Evolutionary conservation across 1,139 yeast species (phyloP).

Genomic region (Maudiozyma humilis): DNA sequence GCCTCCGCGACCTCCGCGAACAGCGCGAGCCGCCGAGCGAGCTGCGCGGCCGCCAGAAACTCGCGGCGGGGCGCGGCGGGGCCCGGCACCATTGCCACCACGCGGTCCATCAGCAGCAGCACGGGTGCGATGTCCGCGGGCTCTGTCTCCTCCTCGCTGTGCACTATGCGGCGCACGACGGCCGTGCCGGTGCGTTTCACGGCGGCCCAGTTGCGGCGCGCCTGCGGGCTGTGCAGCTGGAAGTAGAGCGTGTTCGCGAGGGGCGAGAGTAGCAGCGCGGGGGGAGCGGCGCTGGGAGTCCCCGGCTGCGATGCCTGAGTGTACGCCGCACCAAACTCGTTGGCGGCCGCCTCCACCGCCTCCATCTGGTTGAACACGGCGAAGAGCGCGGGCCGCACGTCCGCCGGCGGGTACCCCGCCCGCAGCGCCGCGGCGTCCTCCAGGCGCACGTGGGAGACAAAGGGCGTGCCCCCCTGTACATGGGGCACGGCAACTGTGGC

Average conservation of each 20-base stretch:
- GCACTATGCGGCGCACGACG: constrained; percentile 13
- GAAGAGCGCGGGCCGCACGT: constrained; percentile 7
- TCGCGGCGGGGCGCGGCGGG: constrained; percentile 41
- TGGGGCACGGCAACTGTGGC: too few relatives aligned
- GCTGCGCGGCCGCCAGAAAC: constrained; percentile 35
- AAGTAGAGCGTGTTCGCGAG: constrained; percentile 51
- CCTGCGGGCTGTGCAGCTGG: constrained; percentile 35
- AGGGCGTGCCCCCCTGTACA: constrained; percentile 32
- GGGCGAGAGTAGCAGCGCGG: constrained; percentile 49
- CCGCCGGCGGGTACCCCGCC: too few relatives aligned
- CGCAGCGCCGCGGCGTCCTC: too few relatives aligned
- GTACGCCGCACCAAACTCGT: constrained; percentile 18
- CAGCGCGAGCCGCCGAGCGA: constrained; percentile 33
- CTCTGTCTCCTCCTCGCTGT: constrained; percentile 6
- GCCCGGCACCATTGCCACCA: constrained; percentile 54
- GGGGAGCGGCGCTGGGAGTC: too few relatives aligned
- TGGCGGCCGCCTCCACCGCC: constrained; percentile 28
- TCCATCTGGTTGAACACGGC: constrained; percentile 5
- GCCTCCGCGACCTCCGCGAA: constrained; percentile 33
- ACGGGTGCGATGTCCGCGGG: constrained; percentile 12
- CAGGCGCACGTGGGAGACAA: constrained; percentile 22
- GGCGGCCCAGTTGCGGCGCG: constrained; percentile 22
- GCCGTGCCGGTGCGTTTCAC: constrained; percentile 24
- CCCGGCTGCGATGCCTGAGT: constrained; percentile 12
- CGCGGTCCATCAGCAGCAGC: constrained; percentile 43